These are phyloP conservation scores for Mayamaea pseudoterrestris DNA, from an alignment of 108 stramenopile species.

Conservation along the genomic window DNA sequence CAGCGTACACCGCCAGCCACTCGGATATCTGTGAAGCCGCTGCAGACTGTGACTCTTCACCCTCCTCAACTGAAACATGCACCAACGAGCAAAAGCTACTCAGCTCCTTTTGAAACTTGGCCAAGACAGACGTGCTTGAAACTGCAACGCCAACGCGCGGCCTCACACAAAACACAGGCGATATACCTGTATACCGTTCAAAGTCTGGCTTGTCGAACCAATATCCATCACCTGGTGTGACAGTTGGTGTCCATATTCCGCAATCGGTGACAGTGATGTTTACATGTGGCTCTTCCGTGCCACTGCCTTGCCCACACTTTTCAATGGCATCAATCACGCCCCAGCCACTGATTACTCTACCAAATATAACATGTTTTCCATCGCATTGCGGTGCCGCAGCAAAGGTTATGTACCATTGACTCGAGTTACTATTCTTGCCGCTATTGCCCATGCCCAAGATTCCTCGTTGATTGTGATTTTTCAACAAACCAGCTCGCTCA, in stretches of 20 bases:
- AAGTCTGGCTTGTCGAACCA: conserved; percentile 75
- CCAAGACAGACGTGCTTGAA: conserved; percentile 24
- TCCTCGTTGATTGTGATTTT: conserved; percentile 71
- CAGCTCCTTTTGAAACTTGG: conserved; percentile 40
- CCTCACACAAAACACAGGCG: conserved; percentile 56
- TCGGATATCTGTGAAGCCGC: conserved; percentile 9
- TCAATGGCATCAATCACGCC: conserved; percentile 69
- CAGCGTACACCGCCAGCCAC: conserved; percentile 30
- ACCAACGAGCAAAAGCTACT: conserved; percentile 16
- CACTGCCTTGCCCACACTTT: neutral
- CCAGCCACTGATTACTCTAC: conserved; percentile 67
- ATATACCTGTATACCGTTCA: conserved; percentile 52
- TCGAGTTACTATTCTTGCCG: conserved; percentile 89
- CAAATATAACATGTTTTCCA: conserved; percentile 94
- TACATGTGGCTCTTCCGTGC: conserved; percentile 29
- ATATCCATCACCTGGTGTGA: conserved; percentile 49
- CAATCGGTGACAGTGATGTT: conserved; percentile 62
- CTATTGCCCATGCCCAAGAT: conserved; percentile 88
- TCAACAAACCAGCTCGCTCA: conserved; percentile 70
- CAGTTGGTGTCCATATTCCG: conserved; percentile 41
- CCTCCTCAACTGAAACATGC: neutral
- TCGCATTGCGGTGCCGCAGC: conserved; percentile 71
- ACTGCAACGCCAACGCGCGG: conserved; percentile 60
- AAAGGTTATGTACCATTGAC: conserved; percentile 89
- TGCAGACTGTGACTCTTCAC: conserved; percentile 7